A percentile compares a stretch with the other conserved stretches of the same genome.
Conservation (phyloP, 1,284 basidiomycete species). For the Ustilago trichophora region DNA sequence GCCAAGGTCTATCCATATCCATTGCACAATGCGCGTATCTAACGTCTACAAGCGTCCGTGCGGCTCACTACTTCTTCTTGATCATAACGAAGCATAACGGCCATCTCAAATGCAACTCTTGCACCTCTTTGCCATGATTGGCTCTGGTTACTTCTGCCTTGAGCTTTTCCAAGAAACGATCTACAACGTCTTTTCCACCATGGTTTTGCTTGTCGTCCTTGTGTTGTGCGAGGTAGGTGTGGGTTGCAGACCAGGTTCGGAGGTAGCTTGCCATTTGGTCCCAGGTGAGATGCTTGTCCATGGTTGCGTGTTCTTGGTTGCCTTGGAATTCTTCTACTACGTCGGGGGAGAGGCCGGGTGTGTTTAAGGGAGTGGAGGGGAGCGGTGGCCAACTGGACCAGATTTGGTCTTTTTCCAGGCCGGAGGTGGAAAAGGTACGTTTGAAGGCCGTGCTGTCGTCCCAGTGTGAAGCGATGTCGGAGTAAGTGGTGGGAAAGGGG, state of each 20-base stretch:
- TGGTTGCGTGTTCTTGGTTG: constrained; percentile 18
- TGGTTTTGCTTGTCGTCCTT: constrained; percentile 71
- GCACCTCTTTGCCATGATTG: constrained; percentile 21
- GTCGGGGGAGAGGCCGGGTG: neutral
- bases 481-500: constrained; percentile 71
- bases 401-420: constrained; percentile 16
- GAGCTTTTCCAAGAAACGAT: constrained; percentile 28
- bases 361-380: constrained; percentile 2
- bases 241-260: constrained; percentile 77
- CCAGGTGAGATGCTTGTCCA: constrained; percentile 75
- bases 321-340: constrained; percentile 13
- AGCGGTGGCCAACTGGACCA: constrained; percentile 30
- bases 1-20: too few relatives aligned
- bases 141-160: constrained; percentile 6
- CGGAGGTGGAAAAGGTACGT: constrained; percentile 27
- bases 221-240: constrained; percentile 75
- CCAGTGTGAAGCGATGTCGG: constrained; percentile 67
- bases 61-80: too few relatives aligned
- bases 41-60: too few relatives aligned
- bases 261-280: constrained; percentile 76
- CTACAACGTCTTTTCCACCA: constrained; percentile 39
- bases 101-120: constrained; percentile 37
- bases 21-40: too few relatives aligned
- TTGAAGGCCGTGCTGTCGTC: constrained; percentile 10
- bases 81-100: constrained; percentile 49